Percentiles rank a stretch among this genome's conserved stretches.
Conservation (phyloP, 176 grass and related monocot species). For the Carex myosuroides region DNA sequence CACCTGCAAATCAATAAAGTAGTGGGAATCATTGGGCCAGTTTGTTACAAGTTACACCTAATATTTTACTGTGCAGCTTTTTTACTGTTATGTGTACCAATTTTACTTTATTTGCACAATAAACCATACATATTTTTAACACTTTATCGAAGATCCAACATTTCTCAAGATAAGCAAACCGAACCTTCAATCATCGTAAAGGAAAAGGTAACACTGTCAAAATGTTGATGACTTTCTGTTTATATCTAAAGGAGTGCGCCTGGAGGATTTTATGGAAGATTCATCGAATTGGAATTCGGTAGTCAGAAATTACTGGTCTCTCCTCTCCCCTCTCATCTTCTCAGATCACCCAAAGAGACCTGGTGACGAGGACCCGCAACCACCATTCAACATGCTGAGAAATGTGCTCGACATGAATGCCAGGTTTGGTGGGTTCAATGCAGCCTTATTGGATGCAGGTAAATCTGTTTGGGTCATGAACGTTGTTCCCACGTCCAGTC, state of each 20-base stretch:
- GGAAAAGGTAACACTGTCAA: neutral
- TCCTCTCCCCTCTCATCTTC: conserved; percentile 94
- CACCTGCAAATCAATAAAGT: neutral
- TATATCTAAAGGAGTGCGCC: conserved; percentile 40
- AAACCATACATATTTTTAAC: neutral
- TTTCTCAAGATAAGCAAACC: neutral
- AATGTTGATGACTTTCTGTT: neutral
- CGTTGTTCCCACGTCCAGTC: conserved; percentile 71
- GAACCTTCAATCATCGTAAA: neutral
- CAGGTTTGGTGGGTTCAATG: conserved; percentile 91
- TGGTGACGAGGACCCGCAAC: conserved; percentile 88
- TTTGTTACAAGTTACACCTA: neutral
- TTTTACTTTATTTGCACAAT: neutral
- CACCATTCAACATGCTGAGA: conserved; percentile 99
- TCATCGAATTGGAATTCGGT: conserved; percentile 66
- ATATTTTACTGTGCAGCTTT: neutral
- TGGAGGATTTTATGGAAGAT: conserved; percentile 72
- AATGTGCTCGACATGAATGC: conserved; percentile 99
- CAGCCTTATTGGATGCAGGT: conserved; percentile 72
- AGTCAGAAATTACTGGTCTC: conserved; percentile 89
- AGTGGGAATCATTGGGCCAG: neutral
- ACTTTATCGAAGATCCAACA: neutral
- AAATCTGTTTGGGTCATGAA: conserved; percentile 99
- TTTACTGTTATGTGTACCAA: neutral
- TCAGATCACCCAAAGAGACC: conserved; percentile 99